Evolutionary conservation across 169 alveolate genomes (phyloP), one percentile per base, ranked within the genome.

Genomic region (Plasmodium malariae): DNA sequence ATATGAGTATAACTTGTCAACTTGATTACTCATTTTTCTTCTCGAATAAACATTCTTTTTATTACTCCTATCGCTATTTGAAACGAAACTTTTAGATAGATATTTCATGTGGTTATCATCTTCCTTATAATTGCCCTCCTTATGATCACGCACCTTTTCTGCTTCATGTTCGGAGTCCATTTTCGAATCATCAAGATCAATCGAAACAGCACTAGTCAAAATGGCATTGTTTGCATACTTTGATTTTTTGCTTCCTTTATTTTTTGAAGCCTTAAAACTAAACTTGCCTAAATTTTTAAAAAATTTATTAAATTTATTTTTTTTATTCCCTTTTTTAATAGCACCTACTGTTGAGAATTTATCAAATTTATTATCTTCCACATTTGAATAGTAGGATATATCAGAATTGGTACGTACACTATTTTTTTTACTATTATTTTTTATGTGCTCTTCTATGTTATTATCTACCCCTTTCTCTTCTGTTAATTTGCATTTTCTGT

Each of bases 251-350:
- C 48, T 24, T 36, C 49, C 36, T 57, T 78, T 71, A 12, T 71
- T 78, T 51, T 78, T 78, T 17, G 89, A 78, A 17, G 67, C 17
- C 40, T 62, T 78, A 40, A 78, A 78, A 57, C 70, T 65, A 63
- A 78, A 78, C 48, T 65, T 78, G 12, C 89, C 78, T 45, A 78
- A 65, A 34, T 78, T 78, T 36, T 37, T 60, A 45, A 78, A 78
- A 36, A 78, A 78, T 24, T 78, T 78, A 63, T 78, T 78, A 36
- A 78, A 45, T 48, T 78, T 78, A 78, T 78, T 78, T 57, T 74
- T 60, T 63, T 78, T 78, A 63, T 78, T 49, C 17, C 43, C 55
- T 24, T 78, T 78, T 55, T 78, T 65, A 21, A 36, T 28, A 36
- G 54, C 40, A 45, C 70, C 76, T 62, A 78, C 12, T 40, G 40